Evolutionary conservation across 2,329 filamentous ascomycete species (phyloP).

Genomic region (Colletotrichum abscissum): DNA sequence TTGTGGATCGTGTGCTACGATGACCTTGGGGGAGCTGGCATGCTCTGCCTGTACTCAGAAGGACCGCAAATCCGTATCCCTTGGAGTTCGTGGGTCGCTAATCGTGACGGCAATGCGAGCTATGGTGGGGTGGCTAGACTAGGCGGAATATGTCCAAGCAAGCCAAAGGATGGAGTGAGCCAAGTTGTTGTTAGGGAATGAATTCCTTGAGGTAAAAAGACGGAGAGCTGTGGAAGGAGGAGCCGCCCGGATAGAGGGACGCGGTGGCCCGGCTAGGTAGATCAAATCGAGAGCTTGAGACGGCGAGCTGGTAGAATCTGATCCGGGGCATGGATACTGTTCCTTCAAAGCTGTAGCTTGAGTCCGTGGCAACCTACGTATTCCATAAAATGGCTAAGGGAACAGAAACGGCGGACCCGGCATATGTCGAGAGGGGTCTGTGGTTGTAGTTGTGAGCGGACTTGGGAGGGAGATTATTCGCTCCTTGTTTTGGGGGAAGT

Average conservation of each 20-base stretch:
- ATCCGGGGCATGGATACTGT: constrained; percentile 19
- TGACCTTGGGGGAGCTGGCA: constrained; percentile 20
- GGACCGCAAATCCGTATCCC: constrained; percentile 7
- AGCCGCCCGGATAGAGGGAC: neutral
- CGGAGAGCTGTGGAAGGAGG: neutral
- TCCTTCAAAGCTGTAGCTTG: neutral
- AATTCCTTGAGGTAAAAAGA: neutral
- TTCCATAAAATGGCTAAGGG: neutral
- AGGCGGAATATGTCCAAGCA: neutral
- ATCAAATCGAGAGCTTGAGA: neutral
- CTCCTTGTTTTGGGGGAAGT: constrained; percentile 8
- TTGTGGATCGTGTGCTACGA: constrained; percentile 21
- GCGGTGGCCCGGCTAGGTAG: neutral
- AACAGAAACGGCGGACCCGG: neutral
- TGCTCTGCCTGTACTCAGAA: constrained; percentile 7
- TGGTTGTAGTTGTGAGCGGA: neutral
- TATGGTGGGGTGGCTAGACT: neutral
- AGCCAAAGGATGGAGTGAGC: neutral
- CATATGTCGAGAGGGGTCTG: constrained; percentile 2
- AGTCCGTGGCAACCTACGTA: neutral
- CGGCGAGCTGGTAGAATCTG: neutral
- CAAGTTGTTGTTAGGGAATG: constrained; percentile 1
- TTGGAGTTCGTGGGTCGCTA: constrained; percentile 12
- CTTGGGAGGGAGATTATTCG: neutral
- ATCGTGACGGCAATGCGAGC: neutral